Evolutionary conservation across 2,329 filamentous ascomycete species (phyloP), one percentile per base, ranked within the genome.

Genomic region (Aspergillus ustus): DNA sequence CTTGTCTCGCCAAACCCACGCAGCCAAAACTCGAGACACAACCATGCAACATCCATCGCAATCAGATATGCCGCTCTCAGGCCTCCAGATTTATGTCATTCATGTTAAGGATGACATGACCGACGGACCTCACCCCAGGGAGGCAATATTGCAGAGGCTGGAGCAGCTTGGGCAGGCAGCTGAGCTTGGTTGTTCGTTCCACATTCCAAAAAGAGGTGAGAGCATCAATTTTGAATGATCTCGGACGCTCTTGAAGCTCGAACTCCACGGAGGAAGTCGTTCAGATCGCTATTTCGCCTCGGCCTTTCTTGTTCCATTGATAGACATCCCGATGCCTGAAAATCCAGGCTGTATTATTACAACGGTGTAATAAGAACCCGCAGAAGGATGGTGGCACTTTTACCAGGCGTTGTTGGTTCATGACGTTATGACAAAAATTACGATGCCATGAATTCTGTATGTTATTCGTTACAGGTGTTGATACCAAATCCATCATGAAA

Each of bases 91-190:
- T 1, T 88, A 97, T 53, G 87, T 98, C 59, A 98, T 98, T 43
- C 95, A 99, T 73, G 86, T 98, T 71, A 99, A 99, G 75, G 94
- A 98, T 66, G 89, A 85, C 22, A 80, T 97, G 59, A 81, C 83
- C 8, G 93, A 97, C 72, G 91, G 87, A 0, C 86, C 86, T 28
- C 75, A 80, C 52, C 87, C 84, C 2, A 85, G 82, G 40, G 87
- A 91, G 3, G 83, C 78, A 2, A 96, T 98, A 40, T 70, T 95
- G 22, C 72, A 81, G 62, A 87, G 97, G 74, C 77, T 98, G 53
- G 73, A 78, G 19, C 86, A 87, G 28, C 83, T 91, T 62, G 91
- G 93, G 63, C 78, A 82, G 57, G 85, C 86, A 13, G 84, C 80
- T 8, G 83, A 84, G 50, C 76, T 97, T 52, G 94, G 93, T 0